phyloP scores from a whole-genome alignment of 495 filamentous ascomycete species.

The Cercophora samala region DNA sequence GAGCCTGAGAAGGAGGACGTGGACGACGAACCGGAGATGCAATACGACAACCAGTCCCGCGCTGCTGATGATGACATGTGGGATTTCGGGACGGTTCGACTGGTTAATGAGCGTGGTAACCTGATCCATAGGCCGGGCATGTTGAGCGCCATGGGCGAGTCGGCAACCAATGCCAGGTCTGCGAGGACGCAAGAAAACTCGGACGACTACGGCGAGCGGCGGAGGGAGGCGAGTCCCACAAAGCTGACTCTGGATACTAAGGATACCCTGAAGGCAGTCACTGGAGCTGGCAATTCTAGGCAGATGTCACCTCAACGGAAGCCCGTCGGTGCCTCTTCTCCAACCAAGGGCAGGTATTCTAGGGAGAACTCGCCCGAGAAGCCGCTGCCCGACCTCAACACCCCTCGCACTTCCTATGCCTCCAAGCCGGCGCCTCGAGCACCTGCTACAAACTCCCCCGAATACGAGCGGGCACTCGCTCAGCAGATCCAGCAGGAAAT shows the following conservation, averaged over 20 bases:
- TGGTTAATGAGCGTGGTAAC: slow-evolving; percentile 57
- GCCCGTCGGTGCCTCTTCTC: slow-evolving; percentile 38
- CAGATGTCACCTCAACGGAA: slow-evolving; percentile 59
- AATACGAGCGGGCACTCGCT: slow-evolving; percentile 59
- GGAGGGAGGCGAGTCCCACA: slow-evolving; percentile 37
- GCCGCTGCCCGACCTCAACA: slow-evolving; percentile 36
- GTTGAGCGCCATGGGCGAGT: slow-evolving; percentile 68
- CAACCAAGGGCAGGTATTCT: slow-evolving; percentile 28
- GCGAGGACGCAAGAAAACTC: slow-evolving; percentile 44
- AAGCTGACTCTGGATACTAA: slow-evolving; percentile 37
- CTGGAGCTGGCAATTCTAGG: slow-evolving; percentile 31
- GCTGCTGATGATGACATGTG: slow-evolving; percentile 81
- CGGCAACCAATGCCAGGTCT: slow-evolving; percentile 64
- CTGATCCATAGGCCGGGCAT: slow-evolving; percentile 44
- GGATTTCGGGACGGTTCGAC: slow-evolving; percentile 91
- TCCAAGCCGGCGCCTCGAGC: slow-evolving; percentile 37
- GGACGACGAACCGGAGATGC: slow-evolving; percentile 36
- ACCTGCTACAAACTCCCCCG: slow-evolving; percentile 39
- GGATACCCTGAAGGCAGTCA: slow-evolving; percentile 43
- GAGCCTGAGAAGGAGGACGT: slow-evolving; percentile 58
- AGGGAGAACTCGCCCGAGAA: slow-evolving; percentile 38
- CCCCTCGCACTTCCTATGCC: slow-evolving; percentile 42
- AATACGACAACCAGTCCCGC: slow-evolving; percentile 30
- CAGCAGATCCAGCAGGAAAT: slow-evolving; percentile 60
- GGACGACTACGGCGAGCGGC: slow-evolving; percentile 49